Conservation (phyloP, 345 rosid genomes). For the Barbarea vulgaris region DNA sequence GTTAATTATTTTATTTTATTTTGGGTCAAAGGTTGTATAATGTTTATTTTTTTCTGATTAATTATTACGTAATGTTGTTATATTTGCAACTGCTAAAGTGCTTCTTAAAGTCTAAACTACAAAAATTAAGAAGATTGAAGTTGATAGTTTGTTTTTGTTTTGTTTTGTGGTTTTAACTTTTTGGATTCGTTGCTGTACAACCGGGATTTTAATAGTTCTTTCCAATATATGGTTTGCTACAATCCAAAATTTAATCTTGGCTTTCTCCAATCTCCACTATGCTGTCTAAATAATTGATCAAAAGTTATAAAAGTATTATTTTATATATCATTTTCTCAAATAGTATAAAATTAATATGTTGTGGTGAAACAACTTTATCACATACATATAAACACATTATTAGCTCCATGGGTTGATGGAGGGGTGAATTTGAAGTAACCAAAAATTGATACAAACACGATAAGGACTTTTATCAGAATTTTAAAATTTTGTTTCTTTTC, state of each 20-base stretch:
- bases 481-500: neutral
- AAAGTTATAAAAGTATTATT: neutral
- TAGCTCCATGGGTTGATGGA: slow-evolving; percentile 13
- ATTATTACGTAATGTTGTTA: neutral
- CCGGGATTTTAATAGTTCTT: slow-evolving; percentile 24
- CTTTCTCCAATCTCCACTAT: slow-evolving; percentile 13
- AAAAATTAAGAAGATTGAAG: neutral
- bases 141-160: slow-evolving; percentile 1
- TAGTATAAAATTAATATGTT: neutral
- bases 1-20: neutral
- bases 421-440: slow-evolving; percentile 15
- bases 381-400: neutral
- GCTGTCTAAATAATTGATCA: neutral
- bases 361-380: neutral
- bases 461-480: neutral
- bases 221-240: slow-evolving; percentile 17
- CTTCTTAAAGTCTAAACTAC: neutral
- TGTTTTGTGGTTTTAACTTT: slow-evolving; percentile 1
- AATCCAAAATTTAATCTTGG: slow-evolving; percentile 13
- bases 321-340: neutral
- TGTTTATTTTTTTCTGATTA: neutral
- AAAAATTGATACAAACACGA: neutral
- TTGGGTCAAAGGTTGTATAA: no score
- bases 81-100: neutral
- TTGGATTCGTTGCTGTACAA: slow-evolving; percentile 15